A percentile compares a stretch with the other conserved stretches of the same genome.
phyloP scores from a whole-genome alignment of 805 yeast species.

The Saccharomycopsis babjevae region DNA sequence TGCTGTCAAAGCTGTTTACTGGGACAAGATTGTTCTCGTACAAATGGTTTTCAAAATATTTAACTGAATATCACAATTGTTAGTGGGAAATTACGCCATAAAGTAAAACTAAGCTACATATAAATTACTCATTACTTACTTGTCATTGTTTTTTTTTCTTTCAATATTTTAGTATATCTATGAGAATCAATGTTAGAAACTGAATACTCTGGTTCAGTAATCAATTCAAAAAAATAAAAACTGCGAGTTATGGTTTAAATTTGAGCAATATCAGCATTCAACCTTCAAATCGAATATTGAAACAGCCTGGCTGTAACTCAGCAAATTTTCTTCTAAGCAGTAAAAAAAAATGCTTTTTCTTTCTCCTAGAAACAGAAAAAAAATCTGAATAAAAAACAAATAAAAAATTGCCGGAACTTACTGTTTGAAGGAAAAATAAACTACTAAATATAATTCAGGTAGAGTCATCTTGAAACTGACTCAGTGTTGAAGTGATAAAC shows the following conservation, averaged over 20 bases:
- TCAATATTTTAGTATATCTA: too few species aligned
- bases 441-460: not conserved
- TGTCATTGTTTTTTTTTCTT: not conserved
- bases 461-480: not conserved
- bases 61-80: not conserved
- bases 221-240: too few species aligned
- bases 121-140: not conserved
- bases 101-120: not conserved
- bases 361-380: not conserved
- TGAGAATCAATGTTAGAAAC: too few species aligned
- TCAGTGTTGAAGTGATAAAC: not conserved
- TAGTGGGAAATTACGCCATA: not conserved
- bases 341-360: not conserved
- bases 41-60: constrained; percentile 11
- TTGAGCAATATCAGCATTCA: not conserved
- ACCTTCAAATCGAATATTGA: not conserved
- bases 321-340: too few species aligned
- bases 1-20: constrained; percentile 4
- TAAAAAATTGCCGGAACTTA: not conserved
- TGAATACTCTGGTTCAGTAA: too few species aligned
- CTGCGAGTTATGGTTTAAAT: too few species aligned
- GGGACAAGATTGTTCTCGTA: constrained; percentile 9
- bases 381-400: not conserved
- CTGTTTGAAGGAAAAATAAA: not conserved
- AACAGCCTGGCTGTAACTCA: not conserved